Conservation (phyloP, 1,284 basidiomycete genomes). For the Tylopilus sp. region DNA sequence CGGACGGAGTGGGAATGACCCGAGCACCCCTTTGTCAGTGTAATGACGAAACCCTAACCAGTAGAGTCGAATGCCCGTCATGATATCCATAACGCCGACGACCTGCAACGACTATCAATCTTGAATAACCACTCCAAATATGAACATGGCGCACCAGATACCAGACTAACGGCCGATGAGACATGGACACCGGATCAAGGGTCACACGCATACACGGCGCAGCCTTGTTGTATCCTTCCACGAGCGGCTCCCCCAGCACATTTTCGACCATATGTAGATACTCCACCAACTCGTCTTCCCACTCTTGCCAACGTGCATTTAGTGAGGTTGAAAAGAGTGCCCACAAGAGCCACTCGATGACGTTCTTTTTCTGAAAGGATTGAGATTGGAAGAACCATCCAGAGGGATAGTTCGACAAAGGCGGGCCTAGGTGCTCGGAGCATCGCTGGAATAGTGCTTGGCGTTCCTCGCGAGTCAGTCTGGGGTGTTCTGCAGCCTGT, state of each 20-base stretch:
- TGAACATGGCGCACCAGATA: slow-evolving; percentile 62
- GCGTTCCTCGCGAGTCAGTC: slow-evolving; percentile 55
- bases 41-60: slow-evolving; percentile 66
- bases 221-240: slow-evolving; percentile 48
- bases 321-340: slow-evolving; percentile 60
- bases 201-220: slow-evolving; percentile 63
- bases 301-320: slow-evolving; percentile 47
- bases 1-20: slow-evolving; percentile 65
- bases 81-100: slow-evolving; percentile 61
- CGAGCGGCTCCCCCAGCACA: slow-evolving; percentile 51
- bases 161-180: slow-evolving; percentile 72
- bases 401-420: slow-evolving; percentile 48
- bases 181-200: slow-evolving; percentile 63
- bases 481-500: slow-evolving; percentile 56
- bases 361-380: slow-evolving; percentile 58
- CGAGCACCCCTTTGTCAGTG: slow-evolving; percentile 49
- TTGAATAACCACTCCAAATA: not conserved
- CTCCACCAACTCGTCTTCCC: slow-evolving; percentile 59
- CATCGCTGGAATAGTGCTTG: slow-evolving; percentile 63
- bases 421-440: slow-evolving; percentile 38
- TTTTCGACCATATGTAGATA: slow-evolving; percentile 55
- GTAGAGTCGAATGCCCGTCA: slow-evolving; percentile 52
- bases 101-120: slow-evolving; percentile 50
- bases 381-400: slow-evolving; percentile 65
- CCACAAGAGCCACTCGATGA: slow-evolving; percentile 74